Evolutionary conservation across 2,329 filamentous ascomycete genomes (phyloP).

Genomic region (Trichoderma atrobrunneum): DNA sequence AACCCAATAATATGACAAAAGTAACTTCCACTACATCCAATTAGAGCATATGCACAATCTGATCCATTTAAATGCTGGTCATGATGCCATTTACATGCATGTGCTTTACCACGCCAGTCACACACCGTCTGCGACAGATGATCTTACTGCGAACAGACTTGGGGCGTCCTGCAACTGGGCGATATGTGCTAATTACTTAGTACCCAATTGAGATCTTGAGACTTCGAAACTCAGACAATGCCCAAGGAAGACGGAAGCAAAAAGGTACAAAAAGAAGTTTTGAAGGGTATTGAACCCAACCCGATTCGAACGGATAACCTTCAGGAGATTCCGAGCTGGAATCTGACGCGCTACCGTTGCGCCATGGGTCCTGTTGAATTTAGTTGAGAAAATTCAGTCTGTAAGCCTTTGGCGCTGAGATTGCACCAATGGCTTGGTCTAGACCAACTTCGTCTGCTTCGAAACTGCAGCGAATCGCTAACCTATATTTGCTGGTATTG

Average conservation of each 20-base stretch:
- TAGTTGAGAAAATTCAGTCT: neutral
- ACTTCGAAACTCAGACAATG: neutral
- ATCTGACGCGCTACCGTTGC: slow-evolving; percentile 15
- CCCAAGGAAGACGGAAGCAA: neutral
- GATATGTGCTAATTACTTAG: too few species aligned
- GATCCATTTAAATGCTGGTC: too few species aligned
- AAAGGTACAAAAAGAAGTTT: neutral
- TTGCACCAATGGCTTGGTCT: neutral
- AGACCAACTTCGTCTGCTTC: neutral
- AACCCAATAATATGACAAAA: too few species aligned
- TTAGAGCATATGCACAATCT: too few species aligned
- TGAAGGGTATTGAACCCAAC: slow-evolving; percentile 15
- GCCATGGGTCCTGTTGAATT: slow-evolving; percentile 7
- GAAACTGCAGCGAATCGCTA: neutral
- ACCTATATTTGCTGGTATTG: neutral
- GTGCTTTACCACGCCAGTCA: neutral
- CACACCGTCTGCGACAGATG: neutral
- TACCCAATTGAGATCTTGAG: neutral
- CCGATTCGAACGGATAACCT: slow-evolving; percentile 16
- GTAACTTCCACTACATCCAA: too few species aligned
- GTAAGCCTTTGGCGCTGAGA: neutral
- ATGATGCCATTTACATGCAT: too few species aligned
- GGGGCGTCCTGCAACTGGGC: too few species aligned
- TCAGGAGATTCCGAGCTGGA: slow-evolving; percentile 15
- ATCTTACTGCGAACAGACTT: slow-evolving; percentile 31